Evolutionary conservation across 108 stramenopile species (phyloP).

Genomic region (Skeletonema potamos): DNA sequence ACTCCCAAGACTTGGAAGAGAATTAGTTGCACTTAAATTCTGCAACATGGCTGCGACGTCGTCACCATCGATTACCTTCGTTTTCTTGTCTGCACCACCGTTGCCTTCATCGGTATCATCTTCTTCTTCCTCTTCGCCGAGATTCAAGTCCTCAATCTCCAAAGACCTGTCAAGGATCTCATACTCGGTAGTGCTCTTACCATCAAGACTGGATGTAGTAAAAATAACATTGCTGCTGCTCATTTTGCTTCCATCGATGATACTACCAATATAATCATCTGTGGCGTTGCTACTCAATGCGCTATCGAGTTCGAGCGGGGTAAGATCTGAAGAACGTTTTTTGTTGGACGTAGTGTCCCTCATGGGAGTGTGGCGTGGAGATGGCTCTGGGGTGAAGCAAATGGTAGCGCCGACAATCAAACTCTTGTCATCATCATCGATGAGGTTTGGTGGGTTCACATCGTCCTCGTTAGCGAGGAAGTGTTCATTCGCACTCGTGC

Average conservation of each 20-base stretch:
- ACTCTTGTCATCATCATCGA: constrained; percentile 9
- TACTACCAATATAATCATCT: constrained; percentile 22
- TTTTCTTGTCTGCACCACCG: neutral
- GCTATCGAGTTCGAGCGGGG: neutral
- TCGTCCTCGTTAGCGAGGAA: neutral
- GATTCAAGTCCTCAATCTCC: constrained; percentile 33
- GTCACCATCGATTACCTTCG: neutral
- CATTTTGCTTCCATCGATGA: constrained; percentile 12
- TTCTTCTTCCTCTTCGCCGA: constrained; percentile 10
- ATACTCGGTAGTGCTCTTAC: constrained; percentile 17
- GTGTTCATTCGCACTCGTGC: constrained; percentile 6
- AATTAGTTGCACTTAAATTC: neutral
- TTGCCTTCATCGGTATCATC: neutral
- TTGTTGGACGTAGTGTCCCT: neutral
- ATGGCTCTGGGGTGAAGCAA: constrained; percentile 44
- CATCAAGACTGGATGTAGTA: constrained; percentile 18
- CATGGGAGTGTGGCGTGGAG: constrained; percentile 12
- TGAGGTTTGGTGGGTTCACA: neutral
- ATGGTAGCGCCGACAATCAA: constrained; percentile 45
- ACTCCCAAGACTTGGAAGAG: constrained; percentile 9
- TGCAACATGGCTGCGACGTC: neutral
- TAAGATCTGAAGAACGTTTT: neutral
- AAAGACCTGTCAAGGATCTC: constrained; percentile 30
- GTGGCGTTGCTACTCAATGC: constrained; percentile 1
- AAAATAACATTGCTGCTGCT: constrained; percentile 2